These are phyloP conservation scores for Odontarrhena argentea DNA, from an alignment of 345 rosid species.

Conservation along the genomic window DNA sequence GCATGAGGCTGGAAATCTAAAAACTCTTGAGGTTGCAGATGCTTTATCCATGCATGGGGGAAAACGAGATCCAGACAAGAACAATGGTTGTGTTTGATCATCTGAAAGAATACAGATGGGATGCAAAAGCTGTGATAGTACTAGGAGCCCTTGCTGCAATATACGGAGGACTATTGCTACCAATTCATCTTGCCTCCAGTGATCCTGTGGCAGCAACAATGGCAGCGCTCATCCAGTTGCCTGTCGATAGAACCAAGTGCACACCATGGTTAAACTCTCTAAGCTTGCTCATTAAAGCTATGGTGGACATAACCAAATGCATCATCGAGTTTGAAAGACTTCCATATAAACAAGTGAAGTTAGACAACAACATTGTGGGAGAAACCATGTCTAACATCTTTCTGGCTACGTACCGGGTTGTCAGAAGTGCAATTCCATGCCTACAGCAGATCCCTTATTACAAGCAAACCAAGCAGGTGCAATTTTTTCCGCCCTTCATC, in stretches of 20 bases:
- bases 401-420: slow-evolving; percentile 64
- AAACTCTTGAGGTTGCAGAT: slow-evolving; percentile 50
- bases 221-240: slow-evolving; percentile 58
- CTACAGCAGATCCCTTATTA: slow-evolving; percentile 52
- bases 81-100: slow-evolving; percentile 62
- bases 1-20: not conserved
- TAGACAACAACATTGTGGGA: slow-evolving; percentile 47
- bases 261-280: slow-evolving; percentile 62
- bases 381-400: slow-evolving; percentile 51
- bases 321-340: slow-evolving; percentile 59
- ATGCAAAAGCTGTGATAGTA: slow-evolving; percentile 62
- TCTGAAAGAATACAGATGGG: slow-evolving; percentile 70
- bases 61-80: slow-evolving; percentile 46
- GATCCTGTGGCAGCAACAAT: slow-evolving; percentile 63
- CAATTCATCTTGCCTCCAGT: slow-evolving; percentile 46
- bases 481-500: slow-evolving; percentile 48
- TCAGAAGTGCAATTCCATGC: slow-evolving; percentile 62
- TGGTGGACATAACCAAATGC: slow-evolving; percentile 60
- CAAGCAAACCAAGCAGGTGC: slow-evolving; percentile 62
- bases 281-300: slow-evolving; percentile 47
- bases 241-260: slow-evolving; percentile 43
- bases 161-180: slow-evolving; percentile 66
- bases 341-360: slow-evolving; percentile 45
- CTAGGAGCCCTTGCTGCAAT: slow-evolving; percentile 66
- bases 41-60: slow-evolving; percentile 44